A percentile compares a stretch with the other conserved stretches of the same genome.
These are phyloP conservation scores for Mucor sp. DNA, from an alignment of 371 early-diverging fungal genomes.

Conservation along the genomic window DNA sequence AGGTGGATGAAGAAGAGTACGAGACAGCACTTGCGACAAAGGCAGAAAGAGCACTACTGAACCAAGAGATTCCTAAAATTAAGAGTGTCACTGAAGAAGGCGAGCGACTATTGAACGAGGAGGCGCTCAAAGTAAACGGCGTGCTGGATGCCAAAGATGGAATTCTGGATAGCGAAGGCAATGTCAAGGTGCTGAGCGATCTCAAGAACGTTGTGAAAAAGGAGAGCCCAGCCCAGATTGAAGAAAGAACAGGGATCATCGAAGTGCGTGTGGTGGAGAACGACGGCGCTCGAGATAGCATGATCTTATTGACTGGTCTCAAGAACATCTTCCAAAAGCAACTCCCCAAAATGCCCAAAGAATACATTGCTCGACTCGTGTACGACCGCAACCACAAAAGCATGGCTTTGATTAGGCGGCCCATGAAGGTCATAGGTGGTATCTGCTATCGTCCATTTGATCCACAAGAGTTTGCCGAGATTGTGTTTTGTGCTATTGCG, in stretches of 20 bases:
- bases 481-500: slow-evolving; percentile 98
- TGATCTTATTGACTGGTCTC: slow-evolving; percentile 90
- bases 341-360: slow-evolving; percentile 99
- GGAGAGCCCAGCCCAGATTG: slow-evolving; percentile 52
- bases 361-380: slow-evolving; percentile 97
- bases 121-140: slow-evolving; percentile 26
- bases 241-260: slow-evolving; percentile 74
- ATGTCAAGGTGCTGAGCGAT: slow-evolving; percentile 18
- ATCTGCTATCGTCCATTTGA: slow-evolving; percentile 96
- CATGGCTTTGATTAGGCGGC: slow-evolving; percentile 66
- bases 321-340: slow-evolving; percentile 98
- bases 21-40: slow-evolving; percentile 27
- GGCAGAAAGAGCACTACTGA: slow-evolving; percentile 24
- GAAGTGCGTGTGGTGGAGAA: slow-evolving; percentile 76
- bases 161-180: slow-evolving; percentile 13
- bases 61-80: slow-evolving; percentile 12
- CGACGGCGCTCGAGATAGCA: slow-evolving; percentile 74
- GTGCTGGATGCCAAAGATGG: slow-evolving; percentile 22
- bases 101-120: slow-evolving; percentile 22
- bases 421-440: slow-evolving; percentile 90
- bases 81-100: slow-evolving; percentile 18
- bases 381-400: slow-evolving; percentile 93
- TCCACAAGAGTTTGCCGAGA: slow-evolving; percentile 94
- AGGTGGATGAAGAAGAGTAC: slow-evolving; percentile 15
- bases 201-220: slow-evolving; percentile 35